Percentiles rank a stretch among this genome's conserved stretches.
Conservation (phyloP, 2,329 filamentous ascomycete species). For the Apiospora saccharicola region DNA sequence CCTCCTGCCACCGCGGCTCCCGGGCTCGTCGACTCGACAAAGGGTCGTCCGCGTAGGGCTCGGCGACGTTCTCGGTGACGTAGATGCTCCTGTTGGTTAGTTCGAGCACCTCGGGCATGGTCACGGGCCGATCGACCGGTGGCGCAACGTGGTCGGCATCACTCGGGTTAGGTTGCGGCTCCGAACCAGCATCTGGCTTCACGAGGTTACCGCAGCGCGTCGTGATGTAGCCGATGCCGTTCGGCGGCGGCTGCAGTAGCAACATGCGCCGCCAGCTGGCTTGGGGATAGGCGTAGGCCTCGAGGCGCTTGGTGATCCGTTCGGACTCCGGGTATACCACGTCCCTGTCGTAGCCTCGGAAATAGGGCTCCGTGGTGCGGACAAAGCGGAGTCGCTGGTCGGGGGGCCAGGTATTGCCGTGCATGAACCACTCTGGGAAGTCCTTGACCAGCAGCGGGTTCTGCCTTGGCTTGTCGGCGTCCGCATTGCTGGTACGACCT, state of each 20-base stretch:
- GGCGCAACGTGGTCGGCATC: background rate
- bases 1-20: background rate
- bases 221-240: conserved; percentile 30
- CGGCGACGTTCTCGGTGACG: background rate
- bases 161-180: background rate
- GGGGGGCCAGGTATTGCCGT: background rate
- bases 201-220: background rate
- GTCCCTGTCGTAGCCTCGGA: background rate
- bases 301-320: background rate
- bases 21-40: background rate
- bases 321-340: background rate
- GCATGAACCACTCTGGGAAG: conserved; percentile 19
- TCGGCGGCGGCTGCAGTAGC: conserved; percentile 29
- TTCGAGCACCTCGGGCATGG: background rate
- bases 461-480: background rate
- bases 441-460: conserved; percentile 9
- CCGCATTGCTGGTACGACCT: background rate
- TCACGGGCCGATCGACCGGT: background rate
- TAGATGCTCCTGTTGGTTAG: background rate
- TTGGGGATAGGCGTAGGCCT: background rate
- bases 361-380: conserved; percentile 3
- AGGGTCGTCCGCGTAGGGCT: too few relatives aligned
- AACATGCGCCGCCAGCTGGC: conserved; percentile 27
- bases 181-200: background rate
- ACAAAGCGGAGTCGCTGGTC: background rate